Percentiles rank a stretch among this genome's conserved stretches.
Conservation (phyloP, 2,329 filamentous ascomycete genomes). For the Colletotrichum orchidophilum region DNA sequence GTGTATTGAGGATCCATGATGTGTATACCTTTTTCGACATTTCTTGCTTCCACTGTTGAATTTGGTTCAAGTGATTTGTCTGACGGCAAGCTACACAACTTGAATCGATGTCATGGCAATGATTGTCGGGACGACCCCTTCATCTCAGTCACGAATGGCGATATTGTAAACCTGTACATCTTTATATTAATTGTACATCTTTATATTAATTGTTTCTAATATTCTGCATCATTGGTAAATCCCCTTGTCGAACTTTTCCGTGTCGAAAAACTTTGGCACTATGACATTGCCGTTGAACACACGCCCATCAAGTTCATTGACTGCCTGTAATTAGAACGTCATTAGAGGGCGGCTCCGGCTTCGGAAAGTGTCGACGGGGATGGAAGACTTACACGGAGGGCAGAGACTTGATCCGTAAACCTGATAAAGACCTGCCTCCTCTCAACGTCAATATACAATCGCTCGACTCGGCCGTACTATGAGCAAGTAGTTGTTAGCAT, state of each 20-base stretch:
- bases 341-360: neutral
- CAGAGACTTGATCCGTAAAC: slow-evolving; percentile 87
- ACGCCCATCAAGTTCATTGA: slow-evolving; percentile 88
- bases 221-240: slow-evolving; percentile 52
- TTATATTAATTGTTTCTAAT: neutral
- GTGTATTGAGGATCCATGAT: slow-evolving; percentile 32
- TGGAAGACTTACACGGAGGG: slow-evolving; percentile 74
- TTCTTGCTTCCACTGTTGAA: neutral
- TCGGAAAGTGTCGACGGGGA: neutral
- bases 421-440: slow-evolving; percentile 85
- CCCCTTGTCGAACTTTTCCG: slow-evolving; percentile 81
- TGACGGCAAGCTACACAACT: neutral
- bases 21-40: slow-evolving; percentile 22
- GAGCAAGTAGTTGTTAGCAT: slow-evolving; percentile 23
- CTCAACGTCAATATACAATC: slow-evolving; percentile 77
- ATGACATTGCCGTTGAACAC: slow-evolving; percentile 91
- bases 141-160: no score
- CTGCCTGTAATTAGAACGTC: slow-evolving; percentile 64
- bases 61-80: neutral
- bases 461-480: slow-evolving; percentile 84
- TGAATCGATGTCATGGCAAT: neutral
- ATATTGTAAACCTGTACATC: neutral
- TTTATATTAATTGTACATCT: slow-evolving; percentile 20
- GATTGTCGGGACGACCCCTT: no score
- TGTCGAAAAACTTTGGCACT: slow-evolving; percentile 82